Evolutionary conservation across 257 asterid species (phyloP), one percentile per base, ranked within the genome.

Genomic region (Plantago ovata): DNA sequence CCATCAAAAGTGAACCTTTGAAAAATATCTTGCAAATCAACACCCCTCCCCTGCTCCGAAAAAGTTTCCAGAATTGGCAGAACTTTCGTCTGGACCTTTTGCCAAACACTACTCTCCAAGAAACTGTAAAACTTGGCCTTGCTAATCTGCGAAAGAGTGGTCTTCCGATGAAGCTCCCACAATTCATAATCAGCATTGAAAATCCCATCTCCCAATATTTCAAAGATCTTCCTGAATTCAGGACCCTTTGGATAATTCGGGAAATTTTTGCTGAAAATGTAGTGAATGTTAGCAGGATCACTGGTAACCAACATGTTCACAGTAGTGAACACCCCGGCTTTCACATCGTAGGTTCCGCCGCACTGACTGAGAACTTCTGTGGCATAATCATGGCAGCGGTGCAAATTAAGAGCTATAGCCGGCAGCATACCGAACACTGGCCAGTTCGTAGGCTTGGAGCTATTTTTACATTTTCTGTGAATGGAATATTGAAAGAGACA

Each of bases 211-310:
- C 86, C 86, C 15, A 80, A 8, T 7, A 80, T 45, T 0, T 77
- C 77, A 55, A 77, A 79, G 8, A 77, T 71, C 51, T 74, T 67
- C 24, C 58, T 58, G 56, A 71, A 80, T 13, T 76, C 62, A 3
- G 74, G 72, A n/a, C 86, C 83, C 32, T 80, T 80, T 0, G 77
- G 82, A 33, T 69, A 79, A 62, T 72, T 79, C 1, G 77, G 18
- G 75, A 79, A 79, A 32, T 76, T 73, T 19, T 47, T 65, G 80
- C 75, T 77, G 64, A 73, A 38, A n/a, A 80, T 44, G 33, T 80
- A 69, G 69, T 77, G 79, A 64, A 80, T 53, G 40, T 77, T 80
- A 3, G 77, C 75, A 1, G 84, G 87, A 15, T 80, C 87, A 50
- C 69, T 9, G 3, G 86, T 80, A 58, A 80, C 16, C 5, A 80